Base-by-base conservation (phyloP, 106 monocot genomes). In the Dendrobium chrysotoxum region DNA sequence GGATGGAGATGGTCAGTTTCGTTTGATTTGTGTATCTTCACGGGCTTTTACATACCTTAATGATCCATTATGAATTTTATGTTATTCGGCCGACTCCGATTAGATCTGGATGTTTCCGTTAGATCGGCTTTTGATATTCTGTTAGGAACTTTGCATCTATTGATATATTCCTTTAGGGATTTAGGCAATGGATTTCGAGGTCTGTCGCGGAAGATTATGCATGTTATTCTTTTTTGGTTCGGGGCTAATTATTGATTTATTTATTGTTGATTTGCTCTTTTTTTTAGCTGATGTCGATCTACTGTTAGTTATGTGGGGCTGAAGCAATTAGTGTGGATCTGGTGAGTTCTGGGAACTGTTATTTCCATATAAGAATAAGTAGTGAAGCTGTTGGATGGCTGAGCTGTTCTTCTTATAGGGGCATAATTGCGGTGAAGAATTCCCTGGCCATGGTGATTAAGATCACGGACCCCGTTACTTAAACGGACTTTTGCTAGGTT, bases 1-100 rank as follows among this genome's bases (percentile, higher is more conserved):
- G 81, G 85, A 85, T 57, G 85, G 85, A 46, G 85, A 85, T 53
- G 85, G 85, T 85, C 7, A 77, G 40, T 17, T 39, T 23, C 20
- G 2, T 68, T 42, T 46, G 40, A 40, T 73, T 28, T 21, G 16
- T 18, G 40, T 50, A 28, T 35, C n/a, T 70, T 30, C 70, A 12
- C 35, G 9, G 35, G 28, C 28, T 70, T 70, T 70, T 70, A 35
- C 15, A n/a, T 12, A 30, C 11, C 70, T 13, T 8, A 7, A 30
- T 1, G 35, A 70, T 70, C 17, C 10, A 16, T 13, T 70, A 28
- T 28, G 70, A 70, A 35, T 70, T 31, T 35, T 70, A 35, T 70
- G 35, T 70, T 30, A 6, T 70, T 70, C 15, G 31, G 9, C 30
- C 15, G n/a, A 28, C 30, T 25, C 28, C 5, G 23, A 28, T 28